Evolutionary conservation across 169 alveolate genomes (phyloP).

Genomic region (Cryptosporidium sp.): DNA sequence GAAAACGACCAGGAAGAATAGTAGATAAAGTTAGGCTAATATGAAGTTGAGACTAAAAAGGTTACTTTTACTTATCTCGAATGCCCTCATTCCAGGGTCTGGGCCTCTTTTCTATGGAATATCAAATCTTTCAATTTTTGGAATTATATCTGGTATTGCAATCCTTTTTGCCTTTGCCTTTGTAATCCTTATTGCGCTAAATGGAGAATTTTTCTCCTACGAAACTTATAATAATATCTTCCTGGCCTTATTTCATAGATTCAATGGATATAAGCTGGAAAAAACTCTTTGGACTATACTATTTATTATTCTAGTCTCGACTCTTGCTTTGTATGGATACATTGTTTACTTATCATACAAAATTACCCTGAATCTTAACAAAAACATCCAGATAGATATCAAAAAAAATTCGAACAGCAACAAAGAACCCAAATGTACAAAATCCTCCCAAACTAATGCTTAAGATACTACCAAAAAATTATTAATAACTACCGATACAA

Average conservation of each 20-base stretch:
- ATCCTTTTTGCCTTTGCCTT: constrained; percentile 10
- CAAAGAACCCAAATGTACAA: background rate
- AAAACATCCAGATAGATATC: background rate
- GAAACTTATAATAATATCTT: constrained; percentile 30
- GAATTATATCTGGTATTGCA: constrained; percentile 11
- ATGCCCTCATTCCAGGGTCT: constrained; percentile 44
- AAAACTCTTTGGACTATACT: constrained; percentile 7
- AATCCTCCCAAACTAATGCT: background rate
- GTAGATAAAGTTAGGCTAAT: background rate
- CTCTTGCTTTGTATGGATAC: background rate
- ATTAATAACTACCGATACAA: background rate
- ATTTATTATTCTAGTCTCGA: constrained; percentile 9
- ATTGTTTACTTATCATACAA: constrained; percentile 25
- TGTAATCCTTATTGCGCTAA: constrained; percentile 10
- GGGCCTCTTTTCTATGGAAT: constrained; percentile 61
- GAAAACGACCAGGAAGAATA: background rate
- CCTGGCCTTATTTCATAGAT: background rate
- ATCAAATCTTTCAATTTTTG: constrained; percentile 14
- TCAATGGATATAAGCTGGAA: constrained; percentile 14
- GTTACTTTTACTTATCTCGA: background rate
- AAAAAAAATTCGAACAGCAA: background rate
- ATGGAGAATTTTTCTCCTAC: constrained; percentile 40
- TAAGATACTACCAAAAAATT: background rate
- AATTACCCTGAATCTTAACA: background rate
- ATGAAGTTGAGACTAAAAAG: background rate